Evolutionary conservation across 2,329 filamentous ascomycete genomes (phyloP).

Genomic region (Colletotrichum euphorbiae): DNA sequence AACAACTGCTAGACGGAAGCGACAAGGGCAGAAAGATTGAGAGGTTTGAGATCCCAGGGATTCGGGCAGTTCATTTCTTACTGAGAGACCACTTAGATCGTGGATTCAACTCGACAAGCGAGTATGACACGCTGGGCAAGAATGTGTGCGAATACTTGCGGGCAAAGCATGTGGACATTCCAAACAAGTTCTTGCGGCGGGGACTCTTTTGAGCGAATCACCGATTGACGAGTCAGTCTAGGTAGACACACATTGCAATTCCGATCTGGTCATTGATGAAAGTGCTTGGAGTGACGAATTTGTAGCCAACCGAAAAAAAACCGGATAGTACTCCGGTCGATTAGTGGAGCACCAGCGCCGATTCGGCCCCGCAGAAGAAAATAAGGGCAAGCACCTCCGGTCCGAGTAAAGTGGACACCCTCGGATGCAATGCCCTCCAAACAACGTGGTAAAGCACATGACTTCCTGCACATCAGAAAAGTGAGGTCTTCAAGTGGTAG

Average conservation of each 20-base stretch:
- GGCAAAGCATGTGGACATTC: constrained; percentile 58
- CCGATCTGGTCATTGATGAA: too few species aligned
- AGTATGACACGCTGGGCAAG: constrained; percentile 60
- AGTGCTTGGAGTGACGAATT: too few species aligned
- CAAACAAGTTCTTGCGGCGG: constrained; percentile 55
- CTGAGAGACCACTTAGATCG: constrained; percentile 33
- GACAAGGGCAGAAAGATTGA: constrained; percentile 48
- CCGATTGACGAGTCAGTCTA: too few species aligned
- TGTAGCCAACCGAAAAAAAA: too few species aligned
- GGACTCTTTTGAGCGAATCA: constrained; percentile 46
- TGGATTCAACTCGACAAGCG: constrained; percentile 35
- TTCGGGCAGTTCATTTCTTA: constrained; percentile 43
- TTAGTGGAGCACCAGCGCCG: too few species aligned
- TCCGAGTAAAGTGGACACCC: neutral
- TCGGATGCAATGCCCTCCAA: neutral
- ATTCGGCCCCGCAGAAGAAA: too few species aligned
- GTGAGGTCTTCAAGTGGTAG: too few species aligned
- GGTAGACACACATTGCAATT: too few species aligned
- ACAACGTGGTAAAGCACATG: constrained; percentile 2
- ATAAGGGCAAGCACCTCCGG: neutral
- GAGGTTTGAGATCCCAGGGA: constrained; percentile 53
- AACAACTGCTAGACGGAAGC: constrained; percentile 41
- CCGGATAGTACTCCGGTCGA: too few species aligned
- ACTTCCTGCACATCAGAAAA: neutral
- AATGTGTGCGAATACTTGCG: constrained; percentile 58